A percentile compares a stretch with the other conserved stretches of the same genome.
Conservation (phyloP, 2,329 filamentous ascomycete genomes). For the Trichoderma endophyticum region DNA sequence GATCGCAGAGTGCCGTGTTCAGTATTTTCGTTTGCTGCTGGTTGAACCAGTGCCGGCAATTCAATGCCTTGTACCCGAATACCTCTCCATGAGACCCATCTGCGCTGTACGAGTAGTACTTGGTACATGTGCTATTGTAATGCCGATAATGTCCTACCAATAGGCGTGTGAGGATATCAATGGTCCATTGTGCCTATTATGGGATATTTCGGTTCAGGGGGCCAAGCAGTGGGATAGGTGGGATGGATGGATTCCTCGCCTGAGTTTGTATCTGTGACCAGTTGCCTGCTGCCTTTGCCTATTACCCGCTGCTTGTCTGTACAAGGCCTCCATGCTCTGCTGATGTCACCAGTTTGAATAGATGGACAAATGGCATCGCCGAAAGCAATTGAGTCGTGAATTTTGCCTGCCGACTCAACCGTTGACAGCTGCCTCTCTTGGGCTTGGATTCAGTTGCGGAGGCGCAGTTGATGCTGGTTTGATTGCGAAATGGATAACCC, state of each 20-base stretch:
- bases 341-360: background rate
- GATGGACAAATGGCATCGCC: background rate
- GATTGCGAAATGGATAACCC: constrained; percentile 13
- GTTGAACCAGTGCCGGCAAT: background rate
- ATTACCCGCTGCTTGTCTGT: background rate
- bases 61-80: background rate
- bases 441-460: constrained; percentile 1
- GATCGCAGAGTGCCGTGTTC: background rate
- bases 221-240: background rate
- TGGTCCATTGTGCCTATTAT: background rate
- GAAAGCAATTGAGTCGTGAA: background rate
- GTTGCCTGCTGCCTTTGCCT: background rate
- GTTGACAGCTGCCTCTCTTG: constrained; percentile 2
- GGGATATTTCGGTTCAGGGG: background rate
- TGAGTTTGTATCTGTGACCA: background rate
- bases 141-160: background rate
- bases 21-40: background rate
- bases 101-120: background rate
- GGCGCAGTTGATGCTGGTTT: constrained; percentile 13
- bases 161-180: background rate
- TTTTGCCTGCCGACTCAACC: constrained; percentile 2
- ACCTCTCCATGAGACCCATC: background rate
- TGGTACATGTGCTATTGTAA: background rate
- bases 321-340: background rate
- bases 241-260: background rate